These are phyloP conservation scores for Ascochyta lentis DNA, from an alignment of 2,329 filamentous ascomycete genomes.

Conservation along the genomic window DNA sequence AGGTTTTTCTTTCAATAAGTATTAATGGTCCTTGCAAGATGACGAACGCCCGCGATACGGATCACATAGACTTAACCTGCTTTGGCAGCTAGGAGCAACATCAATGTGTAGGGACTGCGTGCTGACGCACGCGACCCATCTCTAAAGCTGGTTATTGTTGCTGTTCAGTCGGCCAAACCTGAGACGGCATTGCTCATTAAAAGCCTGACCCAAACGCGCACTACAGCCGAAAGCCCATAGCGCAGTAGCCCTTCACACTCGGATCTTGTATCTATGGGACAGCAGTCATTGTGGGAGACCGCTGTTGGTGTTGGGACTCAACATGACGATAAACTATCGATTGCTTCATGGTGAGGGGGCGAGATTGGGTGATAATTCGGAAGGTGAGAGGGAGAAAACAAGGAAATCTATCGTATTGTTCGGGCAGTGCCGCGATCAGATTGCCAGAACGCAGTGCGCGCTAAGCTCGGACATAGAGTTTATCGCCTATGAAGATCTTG, in stretches of 20 bases:
- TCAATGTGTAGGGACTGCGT: not conserved
- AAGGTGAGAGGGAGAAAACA: slow-evolving; percentile 8
- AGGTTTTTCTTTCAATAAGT: not conserved
- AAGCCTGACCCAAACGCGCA: not conserved
- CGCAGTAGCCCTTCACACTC: not conserved
- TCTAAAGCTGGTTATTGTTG: not conserved
- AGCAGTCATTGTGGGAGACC: slow-evolving; percentile 11
- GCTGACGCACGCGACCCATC: not conserved
- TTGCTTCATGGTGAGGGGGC: not conserved
- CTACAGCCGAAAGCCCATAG: slow-evolving; percentile 12
- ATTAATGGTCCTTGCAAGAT: not conserved
- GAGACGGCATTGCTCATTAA: not conserved
- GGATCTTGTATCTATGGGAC: slow-evolving; percentile 4
- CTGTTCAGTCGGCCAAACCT: not conserved
- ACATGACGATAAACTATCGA: slow-evolving; percentile 1
- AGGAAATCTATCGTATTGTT: slow-evolving; percentile 6
- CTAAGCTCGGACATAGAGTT: not conserved
- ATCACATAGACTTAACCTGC: not conserved
- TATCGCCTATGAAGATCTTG: not conserved
- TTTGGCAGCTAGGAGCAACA: not conserved
- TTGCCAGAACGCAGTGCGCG: slow-evolving; percentile 9
- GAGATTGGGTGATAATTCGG: slow-evolving; percentile 6
- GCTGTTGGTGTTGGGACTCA: slow-evolving; percentile 11
- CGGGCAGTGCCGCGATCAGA: slow-evolving; percentile 6
- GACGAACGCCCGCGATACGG: not conserved